Conservation (phyloP, 768 basidiomycete genomes). For the Agaricus sinodeliciosus region DNA sequence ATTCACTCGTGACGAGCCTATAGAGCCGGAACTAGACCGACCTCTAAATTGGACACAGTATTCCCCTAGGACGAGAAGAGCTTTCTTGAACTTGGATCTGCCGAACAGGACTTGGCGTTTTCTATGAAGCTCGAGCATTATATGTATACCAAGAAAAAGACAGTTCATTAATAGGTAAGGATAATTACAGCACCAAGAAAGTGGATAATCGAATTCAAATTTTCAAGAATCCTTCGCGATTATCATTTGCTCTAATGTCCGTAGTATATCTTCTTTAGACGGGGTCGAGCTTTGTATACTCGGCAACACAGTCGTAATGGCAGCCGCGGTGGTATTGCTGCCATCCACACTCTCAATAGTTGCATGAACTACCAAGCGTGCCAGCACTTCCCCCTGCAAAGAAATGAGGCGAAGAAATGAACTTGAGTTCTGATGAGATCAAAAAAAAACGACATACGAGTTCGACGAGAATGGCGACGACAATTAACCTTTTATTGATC, state of each 20-base stretch:
- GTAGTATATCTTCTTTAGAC: constrained; percentile 32
- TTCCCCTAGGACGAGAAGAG: too few relatives aligned
- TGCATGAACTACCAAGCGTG: constrained; percentile 67
- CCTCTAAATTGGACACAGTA: too few relatives aligned
- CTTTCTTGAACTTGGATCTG: too few relatives aligned
- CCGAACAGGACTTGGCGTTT: too few relatives aligned
- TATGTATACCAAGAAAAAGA: too few relatives aligned
- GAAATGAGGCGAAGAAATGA: background rate
- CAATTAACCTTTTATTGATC: constrained; percentile 62
- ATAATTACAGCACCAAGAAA: background rate
- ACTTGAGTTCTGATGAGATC: background rate
- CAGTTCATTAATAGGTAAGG: too few relatives aligned
- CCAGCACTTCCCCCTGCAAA: constrained; percentile 71
- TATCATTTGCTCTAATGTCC: constrained; percentile 36
- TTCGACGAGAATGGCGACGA: constrained; percentile 86
- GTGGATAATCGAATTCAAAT: background rate
- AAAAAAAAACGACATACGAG: constrained; percentile 41
- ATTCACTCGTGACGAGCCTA: background rate
- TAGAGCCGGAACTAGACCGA: background rate
- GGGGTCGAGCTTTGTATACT: constrained; percentile 5
- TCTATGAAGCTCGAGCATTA: too few relatives aligned
- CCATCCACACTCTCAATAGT: constrained; percentile 24
- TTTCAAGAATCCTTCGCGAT: background rate
- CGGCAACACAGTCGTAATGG: background rate
- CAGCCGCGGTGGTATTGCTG: background rate